Evolutionary conservation across 257 asterid species (phyloP).

Genomic region (Striga asiatica): DNA sequence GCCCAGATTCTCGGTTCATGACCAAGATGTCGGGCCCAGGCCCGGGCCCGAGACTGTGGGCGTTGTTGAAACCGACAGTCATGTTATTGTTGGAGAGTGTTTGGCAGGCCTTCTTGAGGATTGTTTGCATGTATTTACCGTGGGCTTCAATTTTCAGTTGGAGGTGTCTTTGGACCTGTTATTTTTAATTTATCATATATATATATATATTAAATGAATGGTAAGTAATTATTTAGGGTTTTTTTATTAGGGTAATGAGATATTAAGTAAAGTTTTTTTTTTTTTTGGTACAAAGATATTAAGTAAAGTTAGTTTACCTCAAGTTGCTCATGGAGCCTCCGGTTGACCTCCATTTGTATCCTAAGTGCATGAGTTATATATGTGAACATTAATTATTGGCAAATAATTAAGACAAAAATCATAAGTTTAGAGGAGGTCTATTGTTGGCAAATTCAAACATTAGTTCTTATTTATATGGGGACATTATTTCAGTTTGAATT

Average conservation of each 20-base stretch:
- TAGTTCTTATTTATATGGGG: too few relatives aligned
- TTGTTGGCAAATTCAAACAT: too few relatives aligned
- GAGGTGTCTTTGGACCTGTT: conserved; percentile 92
- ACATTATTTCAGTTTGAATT: too few relatives aligned
- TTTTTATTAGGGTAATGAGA: too few relatives aligned
- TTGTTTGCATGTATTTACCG: conserved; percentile 95
- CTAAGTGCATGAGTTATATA: conserved; percentile 45
- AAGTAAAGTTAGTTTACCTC: conserved; percentile 49
- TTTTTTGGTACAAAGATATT: too few relatives aligned
- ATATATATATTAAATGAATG: neutral
- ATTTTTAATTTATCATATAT: neutral
- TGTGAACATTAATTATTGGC: conserved; percentile 16
- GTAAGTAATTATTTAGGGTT: too few relatives aligned
- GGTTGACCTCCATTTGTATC: conserved; percentile 98
- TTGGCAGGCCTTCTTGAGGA: conserved; percentile 91
- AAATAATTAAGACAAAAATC: too few relatives aligned
- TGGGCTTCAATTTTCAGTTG: conserved; percentile 94
- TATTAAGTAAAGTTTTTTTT: too few relatives aligned
- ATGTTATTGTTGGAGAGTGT: conserved; percentile 78
- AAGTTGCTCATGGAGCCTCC: conserved; percentile 91
- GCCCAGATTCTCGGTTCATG: conserved; percentile 38
- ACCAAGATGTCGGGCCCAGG: conserved; percentile 29
- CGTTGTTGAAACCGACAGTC: conserved; percentile 37
- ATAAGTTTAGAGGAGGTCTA: too few relatives aligned
- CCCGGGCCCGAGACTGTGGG: too few relatives aligned